A percentile compares a stretch with the other conserved stretches of the same genome.
Evolutionary conservation across 2,329 filamentous ascomycete genomes (phyloP).

Genomic region (Colletotrichum incanum): DNA sequence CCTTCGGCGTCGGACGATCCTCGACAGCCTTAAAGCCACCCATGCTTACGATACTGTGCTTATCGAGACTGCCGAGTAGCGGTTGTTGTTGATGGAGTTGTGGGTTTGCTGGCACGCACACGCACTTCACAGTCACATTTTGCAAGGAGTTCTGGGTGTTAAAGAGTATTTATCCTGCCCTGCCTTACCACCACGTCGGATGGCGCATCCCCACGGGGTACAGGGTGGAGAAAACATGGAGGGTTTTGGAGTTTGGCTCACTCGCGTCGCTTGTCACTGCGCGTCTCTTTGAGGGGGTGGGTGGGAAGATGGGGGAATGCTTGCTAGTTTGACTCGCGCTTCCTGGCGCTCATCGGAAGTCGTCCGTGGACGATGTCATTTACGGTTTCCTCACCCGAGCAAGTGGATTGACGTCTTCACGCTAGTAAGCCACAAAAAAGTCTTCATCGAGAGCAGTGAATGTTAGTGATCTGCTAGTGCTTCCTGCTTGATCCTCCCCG

Average conservation of each 20-base stretch:
- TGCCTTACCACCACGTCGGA: slow-evolving; percentile 28
- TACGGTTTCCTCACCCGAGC: slow-evolving; percentile 15
- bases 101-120: neutral
- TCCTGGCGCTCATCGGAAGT: slow-evolving; percentile 32
- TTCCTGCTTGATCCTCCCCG: no score
- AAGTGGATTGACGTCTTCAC: slow-evolving; percentile 3
- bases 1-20: slow-evolving; percentile 68
- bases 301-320: slow-evolving; percentile 23
- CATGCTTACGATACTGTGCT: slow-evolving; percentile 46
- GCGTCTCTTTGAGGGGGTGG: neutral
- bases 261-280: slow-evolving; percentile 21
- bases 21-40: slow-evolving; percentile 64
- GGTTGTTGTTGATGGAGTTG: neutral
- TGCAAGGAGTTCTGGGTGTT: slow-evolving; percentile 18
- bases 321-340: slow-evolving; percentile 37
- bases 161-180: slow-evolving; percentile 41
- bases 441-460: neutral
- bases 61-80: neutral
- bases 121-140: neutral
- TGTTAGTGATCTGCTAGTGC: neutral
- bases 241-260: slow-evolving; percentile 25
- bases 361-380: slow-evolving; percentile 34
- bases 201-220: slow-evolving; percentile 39
- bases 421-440: neutral
- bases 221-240: slow-evolving; percentile 38